A percentile compares a stretch with the other conserved stretches of the same genome.
These are phyloP conservation scores for Penicillium bovifimosum DNA, from an alignment of 495 filamentous ascomycete species.

Conservation along the genomic window DNA sequence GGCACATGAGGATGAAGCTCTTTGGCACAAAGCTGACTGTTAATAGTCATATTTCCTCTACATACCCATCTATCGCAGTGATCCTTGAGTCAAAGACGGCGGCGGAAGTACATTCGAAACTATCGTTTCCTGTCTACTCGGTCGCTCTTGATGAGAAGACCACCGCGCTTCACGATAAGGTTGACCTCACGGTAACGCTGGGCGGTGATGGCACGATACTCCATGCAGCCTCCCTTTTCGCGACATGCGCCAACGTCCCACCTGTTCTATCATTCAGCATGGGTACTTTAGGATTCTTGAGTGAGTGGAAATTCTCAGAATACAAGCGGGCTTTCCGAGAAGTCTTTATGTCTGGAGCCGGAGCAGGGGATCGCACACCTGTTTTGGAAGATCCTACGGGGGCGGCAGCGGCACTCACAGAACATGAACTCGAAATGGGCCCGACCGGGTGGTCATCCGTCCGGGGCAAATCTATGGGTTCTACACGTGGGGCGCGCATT, in stretches of 20 bases:
- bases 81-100: conserved; percentile 79
- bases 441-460: conserved; percentile 64
- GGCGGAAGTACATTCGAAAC: conserved; percentile 59
- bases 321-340: conserved; percentile 87
- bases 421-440: conserved; percentile 20
- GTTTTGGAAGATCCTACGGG: conserved; percentile 27
- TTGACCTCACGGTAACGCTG: conserved; percentile 81
- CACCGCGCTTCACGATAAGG: conserved; percentile 53
- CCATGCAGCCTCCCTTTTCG: conserved; percentile 85
- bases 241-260: conserved; percentile 71
- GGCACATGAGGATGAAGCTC: background rate
- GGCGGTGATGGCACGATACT: conserved; percentile 96
- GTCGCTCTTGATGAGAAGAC: conserved; percentile 32
- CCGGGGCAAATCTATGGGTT: conserved; percentile 77
- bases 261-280: conserved; percentile 95
- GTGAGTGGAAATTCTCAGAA: conserved; percentile 92
- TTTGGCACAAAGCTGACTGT: background rate
- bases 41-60: conserved; percentile 63
- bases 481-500: conserved; percentile 64
- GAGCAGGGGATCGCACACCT: conserved; percentile 43
- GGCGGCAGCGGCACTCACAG: conserved; percentile 13
- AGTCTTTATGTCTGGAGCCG: conserved; percentile 86
- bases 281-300: conserved; percentile 91
- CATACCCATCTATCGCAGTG: conserved; percentile 75
- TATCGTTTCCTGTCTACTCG: conserved; percentile 75